These are phyloP conservation scores for Beta macrorhiza DNA, from an alignment of 179 eudicot genomes.

Conservation along the genomic window DNA sequence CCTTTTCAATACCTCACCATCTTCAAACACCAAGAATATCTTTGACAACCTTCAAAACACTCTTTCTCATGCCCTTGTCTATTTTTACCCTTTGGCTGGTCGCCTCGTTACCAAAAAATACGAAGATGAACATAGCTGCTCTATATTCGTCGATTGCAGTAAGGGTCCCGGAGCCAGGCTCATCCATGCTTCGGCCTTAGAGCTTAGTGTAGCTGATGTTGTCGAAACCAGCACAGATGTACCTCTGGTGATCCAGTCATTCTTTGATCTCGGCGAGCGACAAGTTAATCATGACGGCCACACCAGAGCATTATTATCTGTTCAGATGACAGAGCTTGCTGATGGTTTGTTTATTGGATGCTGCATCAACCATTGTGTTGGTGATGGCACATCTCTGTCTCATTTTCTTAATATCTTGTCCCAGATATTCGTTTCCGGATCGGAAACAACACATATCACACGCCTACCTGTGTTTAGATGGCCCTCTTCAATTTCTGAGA, in stretches of 20 bases:
- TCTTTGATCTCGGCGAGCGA: constrained; percentile 19
- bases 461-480: background rate
- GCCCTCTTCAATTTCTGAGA: constrained; percentile 7
- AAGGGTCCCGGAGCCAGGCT: constrained; percentile 22
- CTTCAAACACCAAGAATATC: background rate
- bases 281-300: constrained; percentile 12
- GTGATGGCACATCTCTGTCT: constrained; percentile 42
- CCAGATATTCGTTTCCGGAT: constrained; percentile 21
- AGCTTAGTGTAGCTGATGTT: background rate
- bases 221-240: background rate
- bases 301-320: constrained; percentile 19
- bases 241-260: constrained; percentile 5
- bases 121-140: background rate
- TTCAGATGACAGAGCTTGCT: constrained; percentile 42
- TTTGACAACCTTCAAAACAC: constrained; percentile 6
- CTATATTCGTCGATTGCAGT: constrained; percentile 11
- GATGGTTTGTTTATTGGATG: constrained; percentile 48
- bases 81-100: constrained; percentile 22
- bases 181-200: constrained; percentile 14
- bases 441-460: no score
- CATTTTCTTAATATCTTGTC: constrained; percentile 37
- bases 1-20: background rate
- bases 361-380: constrained; percentile 37
- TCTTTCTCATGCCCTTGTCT: constrained; percentile 15
- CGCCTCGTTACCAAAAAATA: background rate